Evolutionary conservation across 2,329 filamentous ascomycete genomes (phyloP), one percentile per base, ranked within the genome.

Genomic region (Fusarium newnesense): DNA sequence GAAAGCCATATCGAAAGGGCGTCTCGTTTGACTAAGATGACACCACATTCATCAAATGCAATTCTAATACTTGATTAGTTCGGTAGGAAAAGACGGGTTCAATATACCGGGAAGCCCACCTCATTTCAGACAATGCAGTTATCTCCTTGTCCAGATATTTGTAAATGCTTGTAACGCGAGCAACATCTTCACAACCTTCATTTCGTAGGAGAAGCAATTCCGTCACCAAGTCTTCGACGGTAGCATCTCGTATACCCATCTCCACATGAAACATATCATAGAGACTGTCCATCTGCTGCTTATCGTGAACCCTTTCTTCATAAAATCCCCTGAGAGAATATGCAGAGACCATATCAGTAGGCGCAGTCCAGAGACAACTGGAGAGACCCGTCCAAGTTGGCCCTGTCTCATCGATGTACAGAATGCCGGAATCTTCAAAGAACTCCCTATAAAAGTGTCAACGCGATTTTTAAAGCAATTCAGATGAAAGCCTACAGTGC

Each of bases 351-450:
- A 69, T 69, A 11, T 72, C 37, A 2, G 62, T 10, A 9, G 70
- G 70, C 9, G 70, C 68, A 16, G 19, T 16, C 70, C 68, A 72
- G 7, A 64, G 32, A 47, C 72, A 75, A 36, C 3, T 21, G 2
- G 47, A 52, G 16, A 43, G 40, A 0, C 24, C n/a, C 2, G 53
- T 63, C 72, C 72, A 75, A 7, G 9, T 13, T 21, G 53, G 49
- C 1, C 13, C 19, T 2, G 39, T 19, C 7, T 66, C 49, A 43
- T 64, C 43, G 2, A 52, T 56, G 37, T 54, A 15, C 1, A 75
- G 32, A 12, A 75, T 65, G 2, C 72, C 67, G 7, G 24, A 18
- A 18, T 52, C 4, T 1, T 37, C 2, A 7, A 75, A 73, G 37
- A 60, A 75, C 1, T 61, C 8, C 16, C 72, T 36, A 34, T n/a